Percentiles rank a stretch among this genome's conserved stretches.
These are phyloP conservation scores for Balamuthia mandrillaris DNA, from an alignment of 208 protist genomes.

Conservation along the genomic window DNA sequence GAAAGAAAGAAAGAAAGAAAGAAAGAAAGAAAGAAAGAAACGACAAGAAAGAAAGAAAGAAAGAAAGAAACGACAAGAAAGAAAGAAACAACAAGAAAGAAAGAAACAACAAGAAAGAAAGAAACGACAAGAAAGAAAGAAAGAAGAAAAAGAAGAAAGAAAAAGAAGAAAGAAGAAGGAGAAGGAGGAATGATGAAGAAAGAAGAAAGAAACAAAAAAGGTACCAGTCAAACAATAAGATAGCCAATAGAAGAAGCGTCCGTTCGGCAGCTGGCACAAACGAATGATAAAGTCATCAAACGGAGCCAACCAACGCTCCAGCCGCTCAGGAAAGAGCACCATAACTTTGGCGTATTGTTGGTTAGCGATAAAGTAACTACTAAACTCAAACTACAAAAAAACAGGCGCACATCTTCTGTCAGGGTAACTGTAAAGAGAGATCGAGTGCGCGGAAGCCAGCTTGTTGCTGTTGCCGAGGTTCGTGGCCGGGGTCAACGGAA, in stretches of 20 bases:
- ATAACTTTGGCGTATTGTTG: slow-evolving; percentile 39
- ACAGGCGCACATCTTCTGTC: too few relatives aligned
- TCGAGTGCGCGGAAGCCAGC: too few relatives aligned
- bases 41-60: neutral
- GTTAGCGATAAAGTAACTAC: too few relatives aligned
- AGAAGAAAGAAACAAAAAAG: neutral
- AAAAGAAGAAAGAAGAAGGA: neutral
- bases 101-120: neutral
- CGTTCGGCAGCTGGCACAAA: neutral
- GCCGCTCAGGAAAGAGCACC: slow-evolving; percentile 35
- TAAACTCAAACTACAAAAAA: too few relatives aligned
- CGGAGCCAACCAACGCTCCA: slow-evolving; percentile 14
- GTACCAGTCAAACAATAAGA: neutral
- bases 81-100: neutral
- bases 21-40: slow-evolving; percentile 18
- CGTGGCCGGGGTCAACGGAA: too few relatives aligned
- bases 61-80: neutral
- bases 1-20: neutral
- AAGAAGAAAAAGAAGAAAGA: neutral
- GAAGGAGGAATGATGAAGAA: neutral
- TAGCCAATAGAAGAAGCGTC: neutral
- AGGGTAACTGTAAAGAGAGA: too few relatives aligned
- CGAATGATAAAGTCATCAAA: slow-evolving; percentile 44
- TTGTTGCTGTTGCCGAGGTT: too few relatives aligned
- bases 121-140: neutral